Evolutionary conservation across 352 stramenopile species (phyloP), one percentile per base, ranked within the genome.

Genomic region (Globisporangium cystogenes): DNA sequence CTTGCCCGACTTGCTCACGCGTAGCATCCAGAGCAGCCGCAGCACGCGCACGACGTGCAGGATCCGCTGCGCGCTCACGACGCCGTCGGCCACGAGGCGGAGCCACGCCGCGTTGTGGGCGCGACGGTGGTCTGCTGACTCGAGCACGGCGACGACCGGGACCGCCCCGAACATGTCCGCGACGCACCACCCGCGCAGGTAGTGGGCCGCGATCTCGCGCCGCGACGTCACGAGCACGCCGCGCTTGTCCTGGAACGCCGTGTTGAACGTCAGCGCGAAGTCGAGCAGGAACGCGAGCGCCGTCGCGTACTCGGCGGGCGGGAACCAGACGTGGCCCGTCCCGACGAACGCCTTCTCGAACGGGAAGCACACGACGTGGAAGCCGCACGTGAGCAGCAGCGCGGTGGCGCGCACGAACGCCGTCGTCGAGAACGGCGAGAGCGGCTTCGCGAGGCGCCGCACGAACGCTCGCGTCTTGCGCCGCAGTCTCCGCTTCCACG

Each of bases 331-430:
- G 35, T 8, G 43, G 8, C 41, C 39, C 20, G n/a, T 44, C 10
- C 35, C 42, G 42, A 16, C 43, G 59, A 82, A 86, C 2, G 70
- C 72, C 3, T 69, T 54, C 1, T 61, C 49, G 21, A 82, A 23
- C 0, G 77, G 74, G 39, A 76, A 72, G 21, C 53, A 64, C 7
- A 82, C 35, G 0, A 71, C 44, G 31, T 82, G 72, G 33, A 57
- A 40, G 18, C 65, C 16, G 10, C 70, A 66, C 6, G 53, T 48
- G 23, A 71, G 8, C 33, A 74, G n/a, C 2, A 76, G 45, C 3
- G 67, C 11, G 0, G 44, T 33, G 4, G 66, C 59, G 7, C 73
- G 65, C 11, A 60, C 42, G 6, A 67, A 64, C 6, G 62, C 65
- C 1, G 70, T 27, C 0, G 35, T 64, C 0, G 70, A 76, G 24